Evolutionary conservation across 768 basidiomycete species (phyloP).

Genomic region (Mycena crocata): DNA sequence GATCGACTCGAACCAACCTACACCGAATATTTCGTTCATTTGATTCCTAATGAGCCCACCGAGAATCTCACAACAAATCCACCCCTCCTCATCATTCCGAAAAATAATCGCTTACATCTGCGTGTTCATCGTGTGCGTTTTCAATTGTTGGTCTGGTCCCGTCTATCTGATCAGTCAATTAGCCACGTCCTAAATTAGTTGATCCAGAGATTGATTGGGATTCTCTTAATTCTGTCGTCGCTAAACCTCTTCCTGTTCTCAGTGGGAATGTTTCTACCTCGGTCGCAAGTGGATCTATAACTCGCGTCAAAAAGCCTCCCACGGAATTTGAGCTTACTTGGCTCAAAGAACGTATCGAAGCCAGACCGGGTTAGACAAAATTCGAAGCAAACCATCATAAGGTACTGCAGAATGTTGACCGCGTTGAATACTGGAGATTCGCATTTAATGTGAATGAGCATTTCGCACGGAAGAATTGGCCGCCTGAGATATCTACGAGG

Average conservation of each 20-base stretch:
- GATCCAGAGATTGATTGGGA: background rate
- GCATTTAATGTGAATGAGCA: background rate
- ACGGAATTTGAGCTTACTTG: background rate
- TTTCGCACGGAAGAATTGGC: background rate
- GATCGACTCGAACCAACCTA: background rate
- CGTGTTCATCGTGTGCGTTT: background rate
- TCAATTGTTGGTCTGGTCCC: background rate
- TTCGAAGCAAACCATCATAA: background rate
- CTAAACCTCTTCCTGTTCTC: background rate
- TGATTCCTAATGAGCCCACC: background rate
- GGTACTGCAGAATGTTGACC: constrained; percentile 2
- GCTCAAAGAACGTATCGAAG: background rate
- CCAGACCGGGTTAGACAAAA: background rate
- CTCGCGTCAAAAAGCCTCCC: background rate
- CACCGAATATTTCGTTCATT: constrained; percentile 3
- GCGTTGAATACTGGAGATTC: constrained; percentile 6
- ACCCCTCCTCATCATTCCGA: background rate
- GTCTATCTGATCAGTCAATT: background rate
- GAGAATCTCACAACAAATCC: background rate
- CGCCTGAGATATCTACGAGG: background rate
- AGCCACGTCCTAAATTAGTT: background rate
- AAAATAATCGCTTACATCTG: background rate
- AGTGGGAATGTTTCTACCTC: background rate
- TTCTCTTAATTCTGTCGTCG: background rate
- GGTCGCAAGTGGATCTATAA: background rate